Percentiles rank a stretch among this genome's conserved stretches.
Evolutionary conservation across 2,329 filamentous ascomycete species (phyloP).

Genomic region (Cucurbitaria berberidis): DNA sequence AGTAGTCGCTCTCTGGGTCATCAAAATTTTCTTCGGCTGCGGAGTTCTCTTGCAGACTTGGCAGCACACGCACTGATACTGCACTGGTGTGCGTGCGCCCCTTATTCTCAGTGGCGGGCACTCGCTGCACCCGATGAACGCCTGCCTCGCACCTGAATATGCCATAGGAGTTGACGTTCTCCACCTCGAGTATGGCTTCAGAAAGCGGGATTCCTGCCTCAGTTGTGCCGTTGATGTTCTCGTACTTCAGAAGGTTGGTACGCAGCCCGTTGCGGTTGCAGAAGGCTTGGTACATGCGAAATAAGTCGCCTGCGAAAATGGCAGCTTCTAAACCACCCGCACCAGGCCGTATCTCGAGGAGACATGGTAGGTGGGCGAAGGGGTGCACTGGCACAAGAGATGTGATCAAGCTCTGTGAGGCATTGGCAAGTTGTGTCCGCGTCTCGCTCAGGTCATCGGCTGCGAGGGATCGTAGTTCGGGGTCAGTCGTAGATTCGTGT

Average conservation of each 20-base stretch:
- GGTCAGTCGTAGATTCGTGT: constrained; percentile 67
- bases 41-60: constrained; percentile 71
- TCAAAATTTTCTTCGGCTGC: constrained; percentile 66
- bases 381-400: constrained; percentile 86
- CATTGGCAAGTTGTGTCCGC: constrained; percentile 63
- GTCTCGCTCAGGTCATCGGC: constrained; percentile 74
- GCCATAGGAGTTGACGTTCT: constrained; percentile 78
- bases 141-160: constrained; percentile 85
- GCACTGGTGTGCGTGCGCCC: constrained; percentile 93
- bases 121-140: constrained; percentile 92
- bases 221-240: constrained; percentile 70
- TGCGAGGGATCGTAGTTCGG: constrained; percentile 65
- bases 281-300: constrained; percentile 87
- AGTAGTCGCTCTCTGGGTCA: constrained; percentile 90
- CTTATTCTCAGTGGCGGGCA: constrained; percentile 88
- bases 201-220: constrained; percentile 72
- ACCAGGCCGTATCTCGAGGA: constrained; percentile 90
- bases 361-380: constrained; percentile 86
- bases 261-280: constrained; percentile 73
- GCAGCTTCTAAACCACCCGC: constrained; percentile 91
- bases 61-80: constrained; percentile 89
- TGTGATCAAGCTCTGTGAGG: constrained; percentile 73
- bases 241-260: constrained; percentile 76
- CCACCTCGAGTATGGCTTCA: constrained; percentile 87
- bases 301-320: constrained; percentile 84